Percentiles rank a stretch among this genome's conserved stretches.
phyloP scores from a whole-genome alignment of 1,139 yeast species.

The Geotrichum europaeum region DNA sequence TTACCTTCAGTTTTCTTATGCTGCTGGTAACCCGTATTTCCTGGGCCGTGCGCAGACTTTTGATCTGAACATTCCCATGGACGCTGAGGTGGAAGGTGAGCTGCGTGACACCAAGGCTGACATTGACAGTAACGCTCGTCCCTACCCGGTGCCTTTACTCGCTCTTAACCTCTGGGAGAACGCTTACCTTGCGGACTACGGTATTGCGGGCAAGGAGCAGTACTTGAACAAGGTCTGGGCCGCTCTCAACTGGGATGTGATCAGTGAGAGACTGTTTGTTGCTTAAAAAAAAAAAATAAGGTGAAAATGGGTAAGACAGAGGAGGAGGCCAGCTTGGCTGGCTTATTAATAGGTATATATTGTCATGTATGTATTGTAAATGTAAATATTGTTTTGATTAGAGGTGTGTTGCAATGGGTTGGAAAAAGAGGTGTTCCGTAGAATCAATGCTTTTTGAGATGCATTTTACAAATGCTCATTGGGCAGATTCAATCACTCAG shows the following conservation, averaged over 20 bases:
- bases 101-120: conserved; percentile 45
- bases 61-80: conserved; percentile 71
- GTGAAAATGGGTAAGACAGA: conserved; percentile 14
- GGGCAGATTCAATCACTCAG: too few relatives aligned
- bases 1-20: conserved; percentile 55
- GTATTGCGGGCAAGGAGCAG: conserved; percentile 65
- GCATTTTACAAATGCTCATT: background rate
- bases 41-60: conserved; percentile 66
- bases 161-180: conserved; percentile 85
- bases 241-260: conserved; percentile 80
- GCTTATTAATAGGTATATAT: background rate
- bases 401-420: background rate
- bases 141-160: conserved; percentile 71
- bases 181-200: conserved; percentile 78
- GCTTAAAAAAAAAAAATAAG: conserved; percentile 7
- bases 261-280: conserved; percentile 35
- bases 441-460: background rate
- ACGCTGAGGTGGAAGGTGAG: conserved; percentile 35
- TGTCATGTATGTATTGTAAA: background rate
- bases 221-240: conserved; percentile 74
- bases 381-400: background rate
- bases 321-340: background rate
- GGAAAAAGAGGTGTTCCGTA: background rate
- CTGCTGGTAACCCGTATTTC: conserved; percentile 88
- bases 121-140: conserved; percentile 44